Base-by-base conservation (phyloP, 202 grass and related monocot genomes). In the Hordeum pubiflorum region DNA sequence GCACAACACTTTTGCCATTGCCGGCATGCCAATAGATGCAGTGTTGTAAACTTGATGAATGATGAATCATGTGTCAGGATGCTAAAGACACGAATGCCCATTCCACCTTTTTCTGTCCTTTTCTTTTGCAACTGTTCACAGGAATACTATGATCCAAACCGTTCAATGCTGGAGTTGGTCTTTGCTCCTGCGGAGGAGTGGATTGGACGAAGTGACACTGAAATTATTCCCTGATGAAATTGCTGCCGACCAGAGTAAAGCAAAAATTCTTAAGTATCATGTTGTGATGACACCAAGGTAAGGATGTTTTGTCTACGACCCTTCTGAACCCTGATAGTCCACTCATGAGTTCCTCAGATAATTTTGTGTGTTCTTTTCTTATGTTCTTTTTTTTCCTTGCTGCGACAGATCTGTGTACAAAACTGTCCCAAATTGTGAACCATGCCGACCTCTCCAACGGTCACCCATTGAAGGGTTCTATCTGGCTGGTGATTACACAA, bases 211-310 rank as follows among this genome's bases (percentile, higher is more conserved):
- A 99, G 89, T 69, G 90, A 93, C 56, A 68, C 88, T 41, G 92
- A 99, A 74, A 99, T 74, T 99, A 72, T 99, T 95, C 90, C 96
- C 96, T 64, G 88, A 95, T 76, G 96, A 99, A 89, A 99, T 99
- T 78, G 86, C 92, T 38, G 90, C 90, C 4, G 90, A 99, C 82
- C 96, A 95, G 65, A 93, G 90, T 84, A 95, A 89, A 91, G 96
- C 92, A 62, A 99, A 95, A 72, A 93, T 95, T 78, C 78, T 91
- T 21, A 99, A 99, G 38, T 95, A 99, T 66, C 92, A 91, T 88
- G 83, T 99, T 50, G 79, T 95, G 80, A 95, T 95, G 76, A 99
- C 92, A 76, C 96, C 96, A 55, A 83, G 96, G 96, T 95, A 67
- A 83, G 44, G 31, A 63, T 73, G 80, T 71, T 79, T 75, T 81